Percentiles rank a stretch among this genome's conserved stretches.
Conservation (phyloP, 306 rosid genomes). For the Sesbania bispinosa region DNA sequence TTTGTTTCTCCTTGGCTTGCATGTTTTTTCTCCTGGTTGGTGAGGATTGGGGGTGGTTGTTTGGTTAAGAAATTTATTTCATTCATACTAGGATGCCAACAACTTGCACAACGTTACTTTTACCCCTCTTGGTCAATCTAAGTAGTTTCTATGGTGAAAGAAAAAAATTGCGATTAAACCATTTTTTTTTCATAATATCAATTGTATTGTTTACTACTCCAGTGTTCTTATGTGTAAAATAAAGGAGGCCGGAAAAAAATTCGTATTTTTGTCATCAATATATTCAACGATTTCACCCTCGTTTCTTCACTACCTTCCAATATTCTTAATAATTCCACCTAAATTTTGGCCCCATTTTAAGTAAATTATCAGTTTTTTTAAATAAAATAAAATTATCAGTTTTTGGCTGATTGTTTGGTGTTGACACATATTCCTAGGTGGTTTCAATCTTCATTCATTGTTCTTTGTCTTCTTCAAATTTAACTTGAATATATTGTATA, state of each 20-base stretch:
- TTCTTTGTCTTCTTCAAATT: background rate
- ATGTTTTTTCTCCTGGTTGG: conserved; percentile 26
- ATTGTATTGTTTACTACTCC: too few relatives aligned
- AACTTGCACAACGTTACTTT: too few relatives aligned
- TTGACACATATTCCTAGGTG: background rate
- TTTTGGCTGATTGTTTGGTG: background rate
- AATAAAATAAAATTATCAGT: background rate
- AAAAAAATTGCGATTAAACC: too few relatives aligned
- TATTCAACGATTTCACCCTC: background rate
- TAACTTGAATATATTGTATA: too few relatives aligned
- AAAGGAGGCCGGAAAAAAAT: too few relatives aligned
- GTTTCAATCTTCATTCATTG: background rate
- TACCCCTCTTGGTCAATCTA: too few relatives aligned
- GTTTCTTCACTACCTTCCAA: background rate
- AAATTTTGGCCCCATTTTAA: background rate
- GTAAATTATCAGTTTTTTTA: too few relatives aligned
- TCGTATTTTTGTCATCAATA: background rate
- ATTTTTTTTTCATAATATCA: too few relatives aligned
- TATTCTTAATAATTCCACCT: background rate
- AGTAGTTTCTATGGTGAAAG: too few relatives aligned
- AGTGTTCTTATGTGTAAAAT: too few relatives aligned
- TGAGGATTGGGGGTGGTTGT: conserved; percentile 11
- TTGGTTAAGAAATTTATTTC: conserved; percentile 19
- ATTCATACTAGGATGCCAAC: too few relatives aligned
- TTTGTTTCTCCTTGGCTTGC: background rate